Percentiles rank a stretch among this genome's conserved stretches.
phyloP scores from a whole-genome alignment of 768 basidiomycete genomes.

The Boletales sp. region DNA sequence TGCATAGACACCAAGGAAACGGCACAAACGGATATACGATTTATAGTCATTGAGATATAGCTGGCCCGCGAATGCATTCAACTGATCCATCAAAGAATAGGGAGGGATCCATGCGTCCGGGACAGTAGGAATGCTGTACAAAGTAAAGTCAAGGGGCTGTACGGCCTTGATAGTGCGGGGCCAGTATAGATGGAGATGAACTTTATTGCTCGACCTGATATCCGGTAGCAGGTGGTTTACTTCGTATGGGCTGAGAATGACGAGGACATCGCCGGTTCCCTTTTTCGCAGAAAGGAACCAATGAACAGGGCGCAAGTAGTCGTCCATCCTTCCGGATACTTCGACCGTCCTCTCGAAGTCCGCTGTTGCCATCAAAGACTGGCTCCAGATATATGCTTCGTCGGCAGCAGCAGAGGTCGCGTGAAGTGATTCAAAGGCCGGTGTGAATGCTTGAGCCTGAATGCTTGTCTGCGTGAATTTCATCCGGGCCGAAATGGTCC shows the following conservation, averaged over 20 bases:
- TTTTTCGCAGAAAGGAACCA: conserved; percentile 16
- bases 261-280: conserved; percentile 11
- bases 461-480: background rate
- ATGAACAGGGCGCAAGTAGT: conserved; percentile 20
- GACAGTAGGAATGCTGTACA: conserved; percentile 6
- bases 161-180: conserved; percentile 33
- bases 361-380: conserved; percentile 2
- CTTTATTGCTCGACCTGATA: conserved; percentile 30
- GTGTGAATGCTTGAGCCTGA: conserved; percentile 19
- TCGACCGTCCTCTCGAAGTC: conserved; percentile 6
- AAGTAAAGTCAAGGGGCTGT: conserved; percentile 29
- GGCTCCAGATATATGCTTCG: conserved; percentile 19
- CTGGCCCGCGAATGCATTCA: conserved; percentile 31
- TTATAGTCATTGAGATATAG: conserved; percentile 23
- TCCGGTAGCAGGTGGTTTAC: conserved; percentile 34
- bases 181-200: conserved; percentile 39
- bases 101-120: background rate
- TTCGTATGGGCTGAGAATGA: conserved; percentile 40
- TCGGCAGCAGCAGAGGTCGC: background rate
- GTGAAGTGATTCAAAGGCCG: conserved; percentile 6
- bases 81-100: conserved; percentile 5
- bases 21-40: conserved; percentile 20
- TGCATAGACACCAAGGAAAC: conserved; percentile 20
- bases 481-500: conserved; percentile 11
- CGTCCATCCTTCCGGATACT: background rate